Conservation (phyloP, 2,329 filamentous ascomycete genomes). For the Aspergillus pseudoviridinutans region DNA sequence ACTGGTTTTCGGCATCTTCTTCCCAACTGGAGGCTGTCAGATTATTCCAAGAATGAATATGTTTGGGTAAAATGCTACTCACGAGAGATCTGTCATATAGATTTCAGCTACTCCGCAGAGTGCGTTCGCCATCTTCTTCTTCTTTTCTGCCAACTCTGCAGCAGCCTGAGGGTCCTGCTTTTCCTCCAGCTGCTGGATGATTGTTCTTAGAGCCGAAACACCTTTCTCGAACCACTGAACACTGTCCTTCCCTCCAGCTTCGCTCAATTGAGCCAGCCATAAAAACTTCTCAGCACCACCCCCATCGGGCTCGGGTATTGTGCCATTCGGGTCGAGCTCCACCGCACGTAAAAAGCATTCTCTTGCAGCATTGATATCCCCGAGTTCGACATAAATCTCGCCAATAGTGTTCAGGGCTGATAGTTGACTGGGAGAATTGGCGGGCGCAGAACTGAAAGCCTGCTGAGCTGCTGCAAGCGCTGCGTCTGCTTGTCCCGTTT, state of each 20-base stretch:
- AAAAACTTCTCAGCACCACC: slow-evolving; percentile 92
- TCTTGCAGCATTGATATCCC: slow-evolving; percentile 72
- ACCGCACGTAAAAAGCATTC: slow-evolving; percentile 70
- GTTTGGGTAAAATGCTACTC: slow-evolving; percentile 29
- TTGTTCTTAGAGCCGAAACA: slow-evolving; percentile 65
- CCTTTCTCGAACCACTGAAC: slow-evolving; percentile 62
- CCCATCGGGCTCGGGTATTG: slow-evolving; percentile 64
- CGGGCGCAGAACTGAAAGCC: slow-evolving; percentile 42
- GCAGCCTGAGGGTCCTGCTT: slow-evolving; percentile 36
- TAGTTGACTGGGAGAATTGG: slow-evolving; percentile 39
- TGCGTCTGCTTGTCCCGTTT: slow-evolving; percentile 55
- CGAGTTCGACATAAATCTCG: slow-evolving; percentile 76
- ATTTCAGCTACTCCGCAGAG: slow-evolving; percentile 92
- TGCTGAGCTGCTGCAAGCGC: slow-evolving; percentile 54
- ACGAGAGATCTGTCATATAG: slow-evolving; percentile 97
- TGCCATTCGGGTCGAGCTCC: slow-evolving; percentile 71
- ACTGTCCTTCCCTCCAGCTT: slow-evolving; percentile 57
- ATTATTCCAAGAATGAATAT: neutral
- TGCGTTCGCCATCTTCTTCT: slow-evolving; percentile 79
- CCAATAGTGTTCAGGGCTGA: slow-evolving; percentile 71
- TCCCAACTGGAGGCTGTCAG: slow-evolving; percentile 56
- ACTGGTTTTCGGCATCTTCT: slow-evolving; percentile 80
- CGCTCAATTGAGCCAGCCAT: slow-evolving; percentile 84
- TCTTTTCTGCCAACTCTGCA: slow-evolving; percentile 62
- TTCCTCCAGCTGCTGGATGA: slow-evolving; percentile 63